phyloP scores from a whole-genome alignment of 306 rosid genomes.

The Leucaena leucocephala region DNA sequence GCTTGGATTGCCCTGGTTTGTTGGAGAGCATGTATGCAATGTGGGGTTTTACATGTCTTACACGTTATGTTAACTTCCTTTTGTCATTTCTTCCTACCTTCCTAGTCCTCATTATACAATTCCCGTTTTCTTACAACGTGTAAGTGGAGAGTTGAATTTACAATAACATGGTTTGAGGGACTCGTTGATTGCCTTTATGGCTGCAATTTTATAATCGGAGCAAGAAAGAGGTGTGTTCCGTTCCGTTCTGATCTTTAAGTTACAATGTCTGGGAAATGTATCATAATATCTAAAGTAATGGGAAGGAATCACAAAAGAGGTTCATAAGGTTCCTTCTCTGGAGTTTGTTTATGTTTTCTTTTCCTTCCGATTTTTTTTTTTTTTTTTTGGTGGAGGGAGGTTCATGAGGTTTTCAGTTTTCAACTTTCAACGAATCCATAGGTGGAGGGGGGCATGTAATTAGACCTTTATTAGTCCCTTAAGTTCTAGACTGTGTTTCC shows the following conservation, averaged over 20 bases:
- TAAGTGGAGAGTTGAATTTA: background rate
- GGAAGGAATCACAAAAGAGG: conserved; percentile 5
- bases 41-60: conserved; percentile 4
- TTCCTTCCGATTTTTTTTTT: background rate
- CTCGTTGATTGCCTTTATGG: background rate
- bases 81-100: conserved; percentile 8
- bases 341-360: background rate
- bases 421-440: background rate
- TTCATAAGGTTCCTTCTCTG: background rate
- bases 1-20: conserved; percentile 8
- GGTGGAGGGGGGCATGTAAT: conserved; percentile 5
- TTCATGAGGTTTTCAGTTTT: background rate
- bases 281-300: conserved; percentile 1
- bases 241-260: background rate
- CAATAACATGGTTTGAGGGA: background rate
- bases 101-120: background rate
- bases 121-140: background rate
- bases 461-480: background rate
- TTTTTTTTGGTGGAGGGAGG: background rate
- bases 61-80: background rate
- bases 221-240: background rate
- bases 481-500: background rate
- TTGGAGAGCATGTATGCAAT: conserved; percentile 10
- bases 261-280: background rate
- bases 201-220: conserved; percentile 5